Percentiles rank a stretch among this genome's conserved stretches.
Conservation (phyloP, 306 rosid genomes). For the Trifolium subterraneum region DNA sequence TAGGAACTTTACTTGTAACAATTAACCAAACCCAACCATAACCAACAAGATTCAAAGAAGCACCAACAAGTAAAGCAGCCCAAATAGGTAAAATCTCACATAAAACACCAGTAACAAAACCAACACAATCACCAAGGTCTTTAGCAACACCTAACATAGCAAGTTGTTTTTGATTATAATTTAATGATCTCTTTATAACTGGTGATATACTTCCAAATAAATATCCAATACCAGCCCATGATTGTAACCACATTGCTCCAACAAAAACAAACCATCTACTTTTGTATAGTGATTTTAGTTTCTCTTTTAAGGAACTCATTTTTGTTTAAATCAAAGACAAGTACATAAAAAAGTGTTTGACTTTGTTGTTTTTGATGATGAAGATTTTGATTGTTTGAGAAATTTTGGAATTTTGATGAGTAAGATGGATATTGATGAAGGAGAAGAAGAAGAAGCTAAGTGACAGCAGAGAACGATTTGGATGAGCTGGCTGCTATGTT, state of each 20-base stretch:
- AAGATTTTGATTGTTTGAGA: background rate
- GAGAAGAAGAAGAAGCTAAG: background rate
- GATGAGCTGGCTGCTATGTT: background rate
- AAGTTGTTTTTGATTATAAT: slow-evolving; percentile 76
- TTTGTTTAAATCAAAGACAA: background rate
- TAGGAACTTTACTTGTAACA: slow-evolving; percentile 62
- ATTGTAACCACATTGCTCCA: slow-evolving; percentile 94
- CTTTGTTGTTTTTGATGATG: background rate
- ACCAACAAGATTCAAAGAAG: slow-evolving; percentile 66
- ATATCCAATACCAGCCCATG: slow-evolving; percentile 92
- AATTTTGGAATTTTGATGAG: background rate
- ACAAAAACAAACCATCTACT: slow-evolving; percentile 94
- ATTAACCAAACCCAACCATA: slow-evolving; percentile 89
- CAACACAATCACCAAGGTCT: slow-evolving; percentile 88
- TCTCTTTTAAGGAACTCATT: slow-evolving; percentile 59
- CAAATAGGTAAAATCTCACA: slow-evolving; percentile 82
- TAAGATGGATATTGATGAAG: background rate
- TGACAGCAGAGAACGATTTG: background rate
- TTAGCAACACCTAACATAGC: slow-evolving; percentile 83
- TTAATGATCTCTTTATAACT: slow-evolving; percentile 65
- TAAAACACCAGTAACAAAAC: slow-evolving; percentile 73
- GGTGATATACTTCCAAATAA: slow-evolving; percentile 91
- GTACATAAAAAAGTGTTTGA: background rate
- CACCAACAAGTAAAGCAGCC: slow-evolving; percentile 78
- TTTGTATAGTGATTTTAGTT: slow-evolving; percentile 46